Base-by-base conservation (phyloP, 495 filamentous ascomycete genomes). In the Sporormia fimetaria region DNA sequence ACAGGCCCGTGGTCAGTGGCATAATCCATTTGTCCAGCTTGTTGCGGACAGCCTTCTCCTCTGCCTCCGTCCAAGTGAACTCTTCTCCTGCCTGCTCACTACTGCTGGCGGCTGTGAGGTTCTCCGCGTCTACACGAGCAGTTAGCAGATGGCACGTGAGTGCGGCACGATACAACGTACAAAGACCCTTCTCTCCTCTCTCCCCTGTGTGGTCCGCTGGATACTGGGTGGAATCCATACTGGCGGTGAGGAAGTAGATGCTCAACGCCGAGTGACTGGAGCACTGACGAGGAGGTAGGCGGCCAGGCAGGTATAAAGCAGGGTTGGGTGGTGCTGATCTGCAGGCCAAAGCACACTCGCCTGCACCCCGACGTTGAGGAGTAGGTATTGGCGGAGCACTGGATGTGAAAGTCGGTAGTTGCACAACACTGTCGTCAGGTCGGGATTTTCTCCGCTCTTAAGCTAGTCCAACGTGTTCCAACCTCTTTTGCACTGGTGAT, bases 21-120 rank as follows among this genome's bases (percentile, higher is more conserved):
- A 75, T 59, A 17, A 67, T 54, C 46, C 66, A 62, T 58, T 58
- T 65, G 53, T 75, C 71, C 37, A 75, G 54, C 53, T 67, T 69
- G 42, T 60, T 65, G 30, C 69, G 66, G 32, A 75, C 52, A 4
- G 38, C 48, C 17, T 47, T 60, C 59, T 75, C 72, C 39, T 75
- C 72, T 33, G 60, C 65, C 12, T 37, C 37, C 5, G 49, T 52
- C 37, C 43, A 52, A 6, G 42, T 47, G 31, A 52, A 42, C 37
- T 47, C 49, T 12, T 42, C 49, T 3, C 42, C 12, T 23, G 47
- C 34, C 33, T 17, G 23, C 9, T 51, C 47, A 26, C 47, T 51
- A 15, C 27, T 21, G 11, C 6, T 30, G n/a, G 33, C 34, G n/a
- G 33, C 42, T 12, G 15, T 22, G 20, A 41, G 14, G 6, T 40